These are phyloP conservation scores for Globisporangium solare DNA, from an alignment of 352 stramenopile genomes.

Conservation along the genomic window DNA sequence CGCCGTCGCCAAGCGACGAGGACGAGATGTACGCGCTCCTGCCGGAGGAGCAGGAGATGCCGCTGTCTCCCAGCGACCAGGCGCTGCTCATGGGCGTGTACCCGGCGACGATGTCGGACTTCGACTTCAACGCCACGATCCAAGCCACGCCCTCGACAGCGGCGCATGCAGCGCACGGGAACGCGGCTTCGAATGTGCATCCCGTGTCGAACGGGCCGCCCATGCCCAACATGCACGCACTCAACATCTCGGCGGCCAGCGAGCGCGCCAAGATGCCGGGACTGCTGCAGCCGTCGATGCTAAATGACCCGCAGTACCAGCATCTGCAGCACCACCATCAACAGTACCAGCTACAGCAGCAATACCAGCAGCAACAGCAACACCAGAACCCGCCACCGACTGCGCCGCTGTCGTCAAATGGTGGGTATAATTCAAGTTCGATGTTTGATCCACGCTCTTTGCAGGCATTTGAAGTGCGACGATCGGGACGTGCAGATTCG, in stretches of 20 bases:
- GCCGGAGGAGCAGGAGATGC: constrained; percentile 23
- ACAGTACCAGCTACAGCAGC: constrained; percentile 21
- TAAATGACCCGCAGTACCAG: constrained; percentile 23
- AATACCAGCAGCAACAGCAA: constrained; percentile 22
- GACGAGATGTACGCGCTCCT: constrained; percentile 67
- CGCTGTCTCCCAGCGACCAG: constrained; percentile 42
- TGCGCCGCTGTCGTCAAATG: background rate
- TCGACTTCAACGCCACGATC: constrained; percentile 61
- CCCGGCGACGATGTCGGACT: constrained; percentile 46
- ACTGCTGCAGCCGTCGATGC: constrained; percentile 21
- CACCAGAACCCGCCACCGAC: constrained; percentile 17
- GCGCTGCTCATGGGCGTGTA: constrained; percentile 58
- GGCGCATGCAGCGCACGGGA: constrained; percentile 7
- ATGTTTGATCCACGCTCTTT: constrained; percentile 16
- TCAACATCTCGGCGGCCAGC: constrained; percentile 16
- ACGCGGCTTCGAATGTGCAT: background rate
- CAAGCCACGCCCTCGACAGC: constrained; percentile 23
- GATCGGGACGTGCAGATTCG: constrained; percentile 12
- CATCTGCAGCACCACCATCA: constrained; percentile 19
- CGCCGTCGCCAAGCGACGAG: constrained; percentile 25
- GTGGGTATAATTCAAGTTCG: constrained; percentile 8
- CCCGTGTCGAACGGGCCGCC: constrained; percentile 3
- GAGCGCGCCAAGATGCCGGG: constrained; percentile 29
- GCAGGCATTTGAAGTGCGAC: constrained; percentile 16
- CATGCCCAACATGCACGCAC: constrained; percentile 9